Base-by-base conservation (phyloP, 1,284 basidiomycete species). In the Kalmanozyma brasiliensis region DNA sequence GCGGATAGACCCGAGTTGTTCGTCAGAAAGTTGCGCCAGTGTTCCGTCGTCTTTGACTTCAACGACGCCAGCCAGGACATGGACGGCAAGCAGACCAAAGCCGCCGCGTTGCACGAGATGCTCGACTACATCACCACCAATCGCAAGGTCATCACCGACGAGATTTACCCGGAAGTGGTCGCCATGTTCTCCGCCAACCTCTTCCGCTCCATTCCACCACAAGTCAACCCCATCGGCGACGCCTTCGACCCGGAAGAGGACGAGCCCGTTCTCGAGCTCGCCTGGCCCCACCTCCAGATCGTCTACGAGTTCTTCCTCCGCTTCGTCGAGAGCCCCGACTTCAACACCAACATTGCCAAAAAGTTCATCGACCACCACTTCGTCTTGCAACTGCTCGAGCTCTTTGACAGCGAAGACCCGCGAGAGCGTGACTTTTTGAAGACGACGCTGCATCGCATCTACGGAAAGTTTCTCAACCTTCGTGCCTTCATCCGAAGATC, bases 241-340 rank as follows among this genome's bases (percentile, higher is more conserved):
- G 95, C 94, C 1, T 99, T 97, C 80, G 96, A 99, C 83, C 96
- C 96, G 13, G 96, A 99, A 84, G 96, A 99, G 85, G 96, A 99
- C 78, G 96, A 99, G 78, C 96, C 96, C 8, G 95, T 98, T 4
- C 88, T 98, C 65, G 96, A 99, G 83, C 90, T 98, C 52, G 96
- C 96, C 16, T 99, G 96, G 96, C 96, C 96, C 26, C 96, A 99
- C 83, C 88, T 99, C 53, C 95, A 99, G 84, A 95, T 99, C 73
- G 96, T 99, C 49, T 99, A 99, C 85, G 96, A 99, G 84, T 98
- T 99, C 84, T 99, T 99, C 89, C 89, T 99, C 33, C 92, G 96
- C 52, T 98, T 99, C 80, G 92, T 99, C 62, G 96, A 99, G 84
- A 93, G 90, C 79, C 91, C 92, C 11, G 96, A 98, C 83, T 98